Evolutionary conservation across 805 yeast species (phyloP), one percentile per base, ranked within the genome.

Genomic region (Pichia deserticola): DNA sequence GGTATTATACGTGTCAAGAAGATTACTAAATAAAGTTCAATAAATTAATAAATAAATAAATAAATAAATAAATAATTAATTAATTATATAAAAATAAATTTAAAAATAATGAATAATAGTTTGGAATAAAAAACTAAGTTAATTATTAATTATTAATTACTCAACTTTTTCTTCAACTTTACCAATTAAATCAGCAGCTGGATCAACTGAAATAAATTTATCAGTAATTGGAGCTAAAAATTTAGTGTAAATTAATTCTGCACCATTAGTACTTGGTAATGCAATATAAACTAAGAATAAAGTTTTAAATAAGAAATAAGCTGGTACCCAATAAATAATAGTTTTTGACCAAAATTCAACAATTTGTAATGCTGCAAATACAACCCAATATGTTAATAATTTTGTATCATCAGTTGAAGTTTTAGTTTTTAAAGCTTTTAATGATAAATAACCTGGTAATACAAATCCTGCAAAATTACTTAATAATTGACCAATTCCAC

Each of bases 311-410:
- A 93, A 80, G 81, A 90, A 93, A 78, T 93, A 93, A 66, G 93
- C 89, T 62, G 99, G 99, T 58, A 93, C 71, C 95, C 97, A 88
- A 78, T 89, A 89, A 52, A 92, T 76, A 60, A 93, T 84, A 36
- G 97, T 85, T 62, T 82, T 80, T 48, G 96, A 83, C 98, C 97
- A 93, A 78, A 89, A 93, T 74, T 93, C 99, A 61, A 89, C 66
- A 47, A 93, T 90, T 67, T 83, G 88, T 73, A 93, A 79, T 60
- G 83, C 82, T 13, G 97, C 96, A 65, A 87, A 93, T n/a, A 93
- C 96, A 51, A 93, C 97, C 99, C 99, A 93, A 76, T 93, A 93
- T 12, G 97, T 87, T 63, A 93, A 78, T 65, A 87, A 79, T 66
- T 85, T 84, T 43, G 93, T 82, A 69, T 93, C 99, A 67, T 92